Base-by-base conservation (phyloP, 176 grass and related monocot genomes). In the Raddia guianensis region DNA sequence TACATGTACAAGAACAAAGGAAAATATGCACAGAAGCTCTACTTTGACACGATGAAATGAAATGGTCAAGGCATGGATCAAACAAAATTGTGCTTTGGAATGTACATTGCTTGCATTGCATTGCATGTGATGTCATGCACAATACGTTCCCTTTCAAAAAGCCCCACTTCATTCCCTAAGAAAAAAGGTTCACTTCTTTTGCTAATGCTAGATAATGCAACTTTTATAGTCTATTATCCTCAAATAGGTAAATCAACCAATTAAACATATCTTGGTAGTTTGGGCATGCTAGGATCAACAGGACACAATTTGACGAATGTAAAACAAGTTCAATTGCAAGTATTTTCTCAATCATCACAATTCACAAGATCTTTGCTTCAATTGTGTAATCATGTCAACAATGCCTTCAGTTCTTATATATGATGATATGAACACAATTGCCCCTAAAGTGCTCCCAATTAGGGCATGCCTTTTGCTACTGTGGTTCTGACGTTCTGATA, bases 51-150 rank as follows among this genome's bases (percentile, higher is more conserved):
- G 19, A 8, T 40, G 10, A 20, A 55, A 35, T 15, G 63, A 54
- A 78, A 55, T 79, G 76, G 16, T 44, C 18, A 79, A 44, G 8
- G 43, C 16, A 79, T 55, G 5, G 48, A 54, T 67, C 54, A 34
- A 54, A 55, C 52, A 80, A 59, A 32, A 63, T 16, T 80, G 8
- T 68, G 21, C 35, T 33, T 46, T 43, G 8, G 16, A 68, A 57
- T 46, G 13, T 16, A 70, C 42, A 59, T 60, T 13, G n/a, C 13
- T 70, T 81, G 19, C 13, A 40, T 40, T 40, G 37, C 37, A 40
- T 70, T 81, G 19, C 13, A 66, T 66, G 20, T 66, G 60, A n/a
- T 33, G 63, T 37, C 60, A 63, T 40, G 16, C 37, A 78, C 20
- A 33, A 7, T 42, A 14, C 52, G 14, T 15, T 15, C 35, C 13